Base-by-base conservation (phyloP, 2,329 filamentous ascomycete genomes). In the Trichoderma simmonsii region DNA sequence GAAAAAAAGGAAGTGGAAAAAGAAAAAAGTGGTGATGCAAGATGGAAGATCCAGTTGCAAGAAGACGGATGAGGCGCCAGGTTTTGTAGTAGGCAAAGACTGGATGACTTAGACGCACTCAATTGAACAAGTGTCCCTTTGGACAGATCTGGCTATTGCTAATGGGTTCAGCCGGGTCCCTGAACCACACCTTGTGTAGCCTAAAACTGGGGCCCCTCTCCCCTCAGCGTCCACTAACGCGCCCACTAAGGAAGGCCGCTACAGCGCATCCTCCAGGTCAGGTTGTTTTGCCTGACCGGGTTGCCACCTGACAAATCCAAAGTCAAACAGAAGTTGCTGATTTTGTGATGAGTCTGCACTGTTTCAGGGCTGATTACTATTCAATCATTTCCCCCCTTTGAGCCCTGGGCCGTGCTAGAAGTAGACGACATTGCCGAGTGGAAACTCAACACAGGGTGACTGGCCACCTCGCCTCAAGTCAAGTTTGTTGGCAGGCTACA, bases 91-190 rank as follows among this genome's bases (percentile, higher is more conserved):
- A 74, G 36, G 59, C 59, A 62, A 68, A 43, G 59, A 26, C 51
- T 61, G 66, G 67, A 68, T 59, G 71, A 73, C 62, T 72, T 72
- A 68, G 64, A 70, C 70, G 70, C 73, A 74, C 76, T 79, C 78
- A 83, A 83, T 81, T 82, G 82, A 82, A 83, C 82, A 83, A 83
- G 82, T 83, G 82, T 83, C 82, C 82, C 80, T 77, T 82, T 81
- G 75, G 74, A 73, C 75, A 63, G 63, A 71, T 72, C 66, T 70
- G 71, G 66, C 43, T 63, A 30, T 21, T 63, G 67, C 57, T 48
- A 36, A 56, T 54, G 43, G 68, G 32, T 28, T 56, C 48, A 56
- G 59, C 59, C 48, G 39, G 57, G 34, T 48, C 56, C 66, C 30
- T 62, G 67, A 70, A 62, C 67, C 67, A 70, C 67, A 70, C 67